Evolutionary conservation across 2,329 filamentous ascomycete genomes (phyloP).

Genomic region (Colletotrichum kahawae): DNA sequence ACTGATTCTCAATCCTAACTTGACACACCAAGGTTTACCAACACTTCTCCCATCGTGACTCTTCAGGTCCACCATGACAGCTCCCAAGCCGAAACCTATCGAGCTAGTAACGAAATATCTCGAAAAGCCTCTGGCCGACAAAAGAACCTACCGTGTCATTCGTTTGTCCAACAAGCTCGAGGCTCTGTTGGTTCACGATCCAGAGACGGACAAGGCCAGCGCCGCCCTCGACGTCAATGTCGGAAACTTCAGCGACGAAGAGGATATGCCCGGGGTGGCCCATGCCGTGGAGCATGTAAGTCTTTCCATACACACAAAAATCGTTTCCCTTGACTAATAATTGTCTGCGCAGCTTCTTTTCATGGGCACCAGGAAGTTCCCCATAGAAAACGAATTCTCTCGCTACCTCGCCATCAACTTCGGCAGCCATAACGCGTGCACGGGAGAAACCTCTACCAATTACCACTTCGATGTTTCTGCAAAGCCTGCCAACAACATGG

Average conservation of each 20-base stretch:
- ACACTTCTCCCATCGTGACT: too few species aligned
- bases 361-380: conserved; percentile 99
- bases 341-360: conserved; percentile 70
- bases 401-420: conserved; percentile 90
- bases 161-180: conserved; percentile 88
- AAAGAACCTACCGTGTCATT: conserved; percentile 87
- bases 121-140: conserved; percentile 84
- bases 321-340: conserved; percentile 14
- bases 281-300: conserved; percentile 90
- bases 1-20: too few species aligned
- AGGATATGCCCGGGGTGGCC: conserved; percentile 91
- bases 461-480: conserved; percentile 97
- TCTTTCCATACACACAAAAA: background rate
- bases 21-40: too few species aligned
- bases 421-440: conserved; percentile 94
- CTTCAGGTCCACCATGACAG: too few species aligned
- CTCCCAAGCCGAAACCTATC: conserved; percentile 24
- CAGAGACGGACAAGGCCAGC: conserved; percentile 94
- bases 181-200: conserved; percentile 89
- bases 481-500: conserved; percentile 67
- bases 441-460: conserved; percentile 90
- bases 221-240: conserved; percentile 96
- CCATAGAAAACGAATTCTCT: conserved; percentile 93
- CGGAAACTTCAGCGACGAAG: conserved; percentile 90
- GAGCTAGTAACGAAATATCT: conserved; percentile 69